These are phyloP conservation scores for Ramalina intermedia DNA, from an alignment of 495 filamentous ascomycete genomes.

Conservation along the genomic window DNA sequence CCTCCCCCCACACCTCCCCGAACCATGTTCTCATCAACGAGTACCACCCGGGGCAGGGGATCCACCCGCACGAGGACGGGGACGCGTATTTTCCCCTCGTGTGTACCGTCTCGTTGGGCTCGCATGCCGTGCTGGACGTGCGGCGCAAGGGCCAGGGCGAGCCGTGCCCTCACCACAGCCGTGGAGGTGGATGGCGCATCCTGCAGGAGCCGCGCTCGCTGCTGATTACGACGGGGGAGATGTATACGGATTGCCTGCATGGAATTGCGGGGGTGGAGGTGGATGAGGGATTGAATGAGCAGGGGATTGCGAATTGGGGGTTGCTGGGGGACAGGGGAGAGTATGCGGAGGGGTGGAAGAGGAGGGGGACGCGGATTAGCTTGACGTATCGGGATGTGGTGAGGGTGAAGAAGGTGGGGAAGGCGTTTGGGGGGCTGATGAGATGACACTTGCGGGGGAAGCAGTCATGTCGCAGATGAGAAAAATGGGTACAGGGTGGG, in stretches of 20 bases:
- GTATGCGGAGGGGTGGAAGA: constrained; percentile 43
- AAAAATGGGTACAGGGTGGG: too few species aligned
- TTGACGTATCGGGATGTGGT: constrained; percentile 89
- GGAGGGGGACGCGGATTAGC: constrained; percentile 59
- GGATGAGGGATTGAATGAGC: constrained; percentile 44
- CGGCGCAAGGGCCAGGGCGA: constrained; percentile 41
- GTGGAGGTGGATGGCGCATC: constrained; percentile 46
- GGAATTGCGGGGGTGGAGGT: constrained; percentile 50
- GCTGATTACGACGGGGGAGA: constrained; percentile 49
- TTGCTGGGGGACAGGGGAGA: constrained; percentile 46
- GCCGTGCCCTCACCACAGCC: constrained; percentile 7
- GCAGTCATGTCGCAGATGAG: too few species aligned
- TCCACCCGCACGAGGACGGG: constrained; percentile 95
- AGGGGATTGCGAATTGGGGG: constrained; percentile 70
- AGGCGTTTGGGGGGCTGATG: constrained; percentile 45
- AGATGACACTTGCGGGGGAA: constrained; percentile 17
- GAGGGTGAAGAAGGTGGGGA: constrained; percentile 65
- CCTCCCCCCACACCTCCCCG: constrained; percentile 57
- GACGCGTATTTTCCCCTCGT: constrained; percentile 74
- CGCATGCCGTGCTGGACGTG: constrained; percentile 63
- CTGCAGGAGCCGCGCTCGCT: constrained; percentile 79
- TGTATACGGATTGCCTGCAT: constrained; percentile 65
- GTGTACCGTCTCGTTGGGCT: constrained; percentile 76
- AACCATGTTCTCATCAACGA: constrained; percentile 95
- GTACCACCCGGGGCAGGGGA: constrained; percentile 76